A percentile compares a stretch with the other conserved stretches of the same genome.
phyloP scores from a whole-genome alignment of 2,329 filamentous ascomycete genomes.

The Blastomyces parvus region DNA sequence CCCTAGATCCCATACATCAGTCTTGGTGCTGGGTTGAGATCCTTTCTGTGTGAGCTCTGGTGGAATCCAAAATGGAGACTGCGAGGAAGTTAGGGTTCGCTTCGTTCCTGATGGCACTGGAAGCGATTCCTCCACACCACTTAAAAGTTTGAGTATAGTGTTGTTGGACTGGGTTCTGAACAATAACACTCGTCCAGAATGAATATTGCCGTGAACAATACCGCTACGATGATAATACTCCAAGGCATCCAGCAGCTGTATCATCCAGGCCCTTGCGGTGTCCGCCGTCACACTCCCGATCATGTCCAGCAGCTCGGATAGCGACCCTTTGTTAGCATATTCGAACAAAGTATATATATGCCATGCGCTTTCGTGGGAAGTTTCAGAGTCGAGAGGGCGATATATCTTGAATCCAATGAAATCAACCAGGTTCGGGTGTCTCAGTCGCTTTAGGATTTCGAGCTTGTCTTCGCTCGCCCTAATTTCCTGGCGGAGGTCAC shows the following conservation, averaged over 20 bases:
- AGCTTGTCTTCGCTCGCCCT: constrained; percentile 67
- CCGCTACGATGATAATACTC: constrained; percentile 80
- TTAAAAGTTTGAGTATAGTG: constrained; percentile 50
- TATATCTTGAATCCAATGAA: constrained; percentile 77
- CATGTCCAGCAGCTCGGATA: constrained; percentile 72
- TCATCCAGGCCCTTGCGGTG: constrained; percentile 80
- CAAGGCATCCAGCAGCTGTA: constrained; percentile 79
- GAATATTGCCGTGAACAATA: constrained; percentile 73
- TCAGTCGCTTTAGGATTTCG: constrained; percentile 62
- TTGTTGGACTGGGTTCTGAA: constrained; percentile 60
- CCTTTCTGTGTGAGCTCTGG: constrained; percentile 62
- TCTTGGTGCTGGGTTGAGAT: constrained; percentile 54
- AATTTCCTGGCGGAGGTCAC: constrained; percentile 64
- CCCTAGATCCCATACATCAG: constrained; percentile 92
- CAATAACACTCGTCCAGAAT: constrained; percentile 68
- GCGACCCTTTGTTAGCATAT: constrained; percentile 68
- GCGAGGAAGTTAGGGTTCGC: constrained; percentile 46
- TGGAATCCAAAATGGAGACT: constrained; percentile 73
- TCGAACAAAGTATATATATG: constrained; percentile 66
- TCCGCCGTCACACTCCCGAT: constrained; percentile 63
- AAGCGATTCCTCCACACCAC: constrained; percentile 42
- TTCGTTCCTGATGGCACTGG: constrained; percentile 39
- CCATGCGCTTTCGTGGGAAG: constrained; percentile 46
- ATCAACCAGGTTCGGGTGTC: constrained; percentile 67
- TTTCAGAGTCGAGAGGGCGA: constrained; percentile 34